Base-by-base conservation (phyloP, 73 alveolate species). In the Paraurostyla sp. region DNA sequence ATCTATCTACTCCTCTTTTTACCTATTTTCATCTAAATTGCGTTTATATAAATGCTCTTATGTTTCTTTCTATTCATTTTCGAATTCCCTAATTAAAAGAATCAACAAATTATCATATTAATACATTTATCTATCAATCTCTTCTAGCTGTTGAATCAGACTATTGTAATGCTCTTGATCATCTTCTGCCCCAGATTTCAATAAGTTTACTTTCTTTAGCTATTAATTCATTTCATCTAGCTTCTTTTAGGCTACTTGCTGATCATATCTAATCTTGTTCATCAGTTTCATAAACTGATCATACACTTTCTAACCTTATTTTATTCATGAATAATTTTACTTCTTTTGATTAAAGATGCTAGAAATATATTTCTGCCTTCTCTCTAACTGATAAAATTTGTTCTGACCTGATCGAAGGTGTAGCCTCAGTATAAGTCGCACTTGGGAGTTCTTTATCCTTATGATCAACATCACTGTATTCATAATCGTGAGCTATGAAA, bases 351-450 rank as follows among this genome's bases (percentile, higher is more conserved):
- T 73, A 29, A 41, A 73, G 20, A 2, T 73, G 65, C 29, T 73
- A 29, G 15, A 48, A 73, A 49, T 73, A 73, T 15, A 45, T 48
- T 56, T 73, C 86, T 33, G 86, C 86, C 27, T 56, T 73, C 27
- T 73, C 86, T 45, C 86, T 73, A n/a, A 73, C 86, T 33, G 86
- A 73, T 45, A 73, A 29, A 15, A 73, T 73, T 48, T 73, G 42
- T 48, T 73, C 68, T 16, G 65, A 33, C 46, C 86, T 73, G 7
- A 73, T 73, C 2, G 86, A 48, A 43, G 86, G 86, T 11, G 71
- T 73, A 0, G 86, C 30, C 20, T 48, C 86, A 0, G 86, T 48
- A 46, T 73, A 49, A 9, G 86, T 48, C 1, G 71, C 86, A 29
- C 71, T 73, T 0, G 86, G 86, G 11, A 29, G 40, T 38, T 43